phyloP scores from a whole-genome alignment of 148 eudicot species.

The Gaultheria prostrata region DNA sequence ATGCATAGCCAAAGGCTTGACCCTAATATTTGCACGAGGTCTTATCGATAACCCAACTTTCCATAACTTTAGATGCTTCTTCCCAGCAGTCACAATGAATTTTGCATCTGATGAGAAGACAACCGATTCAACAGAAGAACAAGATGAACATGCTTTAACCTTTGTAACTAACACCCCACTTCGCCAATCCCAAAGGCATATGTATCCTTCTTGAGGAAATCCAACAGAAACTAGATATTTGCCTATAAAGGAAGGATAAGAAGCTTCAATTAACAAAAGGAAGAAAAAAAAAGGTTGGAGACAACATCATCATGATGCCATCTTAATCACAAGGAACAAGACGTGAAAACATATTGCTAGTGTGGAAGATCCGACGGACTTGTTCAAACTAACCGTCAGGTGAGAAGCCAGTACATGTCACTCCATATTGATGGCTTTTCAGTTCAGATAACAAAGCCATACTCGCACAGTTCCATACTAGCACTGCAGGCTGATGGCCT shows the following conservation, averaged over 20 bases:
- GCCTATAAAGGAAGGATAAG: conserved; percentile 25
- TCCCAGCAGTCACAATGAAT: conserved; percentile 49
- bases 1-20: conserved; percentile 31
- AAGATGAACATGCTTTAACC: conserved; percentile 44
- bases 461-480: conserved; percentile 44
- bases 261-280: not conserved
- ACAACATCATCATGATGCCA: not conserved
- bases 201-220: conserved; percentile 46
- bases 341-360: not conserved
- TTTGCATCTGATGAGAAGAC: conserved; percentile 45
- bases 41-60: conserved; percentile 26
- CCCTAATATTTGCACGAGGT: conserved; percentile 33
- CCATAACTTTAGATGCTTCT: conserved; percentile 50
- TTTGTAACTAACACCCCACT: conserved; percentile 35
- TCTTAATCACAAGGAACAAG: not conserved
- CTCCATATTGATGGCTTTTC: conserved; percentile 55
- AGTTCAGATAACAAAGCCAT: conserved; percentile 40
- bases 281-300: not conserved
- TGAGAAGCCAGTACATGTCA: conserved; percentile 48
- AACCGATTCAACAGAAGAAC: conserved; percentile 43
- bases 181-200: conserved; percentile 59
- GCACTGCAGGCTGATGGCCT: conserved; percentile 47
- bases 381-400: conserved; percentile 52
- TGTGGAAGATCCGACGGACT: conserved; percentile 18
- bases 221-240: conserved; percentile 50